phyloP scores from a whole-genome alignment of 257 asterid species.

The Capsicum pubescens region DNA sequence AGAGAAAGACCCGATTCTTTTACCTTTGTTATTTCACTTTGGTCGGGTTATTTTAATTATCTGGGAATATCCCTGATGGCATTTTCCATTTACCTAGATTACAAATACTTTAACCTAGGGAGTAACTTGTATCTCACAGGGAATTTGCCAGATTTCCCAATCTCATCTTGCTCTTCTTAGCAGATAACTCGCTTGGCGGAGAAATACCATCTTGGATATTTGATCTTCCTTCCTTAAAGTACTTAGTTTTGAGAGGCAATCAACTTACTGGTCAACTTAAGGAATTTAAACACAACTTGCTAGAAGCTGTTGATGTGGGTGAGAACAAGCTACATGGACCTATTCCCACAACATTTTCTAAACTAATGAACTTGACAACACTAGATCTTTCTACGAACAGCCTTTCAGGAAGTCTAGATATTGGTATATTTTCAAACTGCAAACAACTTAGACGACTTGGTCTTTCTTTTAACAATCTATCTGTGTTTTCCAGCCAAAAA shows the following conservation, averaged over 20 bases:
- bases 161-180: slow-evolving; percentile 17
- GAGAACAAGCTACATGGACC: slow-evolving; percentile 19
- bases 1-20: too few species aligned
- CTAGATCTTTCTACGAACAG: slow-evolving; percentile 11
- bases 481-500: neutral
- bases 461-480: slow-evolving; percentile 38
- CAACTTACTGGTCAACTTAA: slow-evolving; percentile 8
- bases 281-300: slow-evolving; percentile 3
- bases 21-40: too few species aligned
- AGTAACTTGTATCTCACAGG: slow-evolving; percentile 33
- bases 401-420: slow-evolving; percentile 14
- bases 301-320: neutral
- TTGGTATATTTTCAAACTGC: slow-evolving; percentile 33
- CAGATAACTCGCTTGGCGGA: neutral
- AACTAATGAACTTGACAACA: slow-evolving; percentile 12
- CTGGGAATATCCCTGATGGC: too few species aligned
- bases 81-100: too few species aligned
- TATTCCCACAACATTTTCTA: slow-evolving; percentile 27
- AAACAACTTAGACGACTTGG: slow-evolving; percentile 26
- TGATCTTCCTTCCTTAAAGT: neutral
- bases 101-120: too few species aligned
- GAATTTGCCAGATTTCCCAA: slow-evolving; percentile 24
- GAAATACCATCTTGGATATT: slow-evolving; percentile 31
- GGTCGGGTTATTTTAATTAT: too few species aligned
- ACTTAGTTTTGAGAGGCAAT: neutral